Evolutionary conservation across 441 rosid species (phyloP).

Genomic region (Gossypium schwendimanii): DNA sequence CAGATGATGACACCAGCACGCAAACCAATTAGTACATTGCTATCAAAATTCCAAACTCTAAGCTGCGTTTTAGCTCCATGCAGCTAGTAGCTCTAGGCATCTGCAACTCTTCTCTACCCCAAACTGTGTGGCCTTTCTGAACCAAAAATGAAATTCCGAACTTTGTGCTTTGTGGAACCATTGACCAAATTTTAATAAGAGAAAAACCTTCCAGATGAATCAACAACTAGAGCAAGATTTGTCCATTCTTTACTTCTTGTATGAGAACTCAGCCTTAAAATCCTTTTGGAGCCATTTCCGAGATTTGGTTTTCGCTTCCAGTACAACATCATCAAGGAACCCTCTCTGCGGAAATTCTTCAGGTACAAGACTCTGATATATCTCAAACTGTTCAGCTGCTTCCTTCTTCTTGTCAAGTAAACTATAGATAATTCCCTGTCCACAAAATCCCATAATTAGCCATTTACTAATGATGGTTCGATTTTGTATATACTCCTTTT

Average conservation of each 20-base stretch:
- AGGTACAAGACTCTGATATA: conserved; percentile 65
- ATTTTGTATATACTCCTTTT: background rate
- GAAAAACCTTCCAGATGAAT: background rate
- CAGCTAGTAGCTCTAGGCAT: background rate
- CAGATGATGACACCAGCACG: background rate
- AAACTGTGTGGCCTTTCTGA: background rate
- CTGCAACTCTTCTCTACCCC: background rate
- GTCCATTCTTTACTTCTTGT: conserved; percentile 20
- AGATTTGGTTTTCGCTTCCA: conserved; percentile 59
- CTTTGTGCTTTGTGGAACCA: background rate
- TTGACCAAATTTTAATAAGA: background rate
- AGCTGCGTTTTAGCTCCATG: background rate
- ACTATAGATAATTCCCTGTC: conserved; percentile 80
- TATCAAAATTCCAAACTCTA: background rate
- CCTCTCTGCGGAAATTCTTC: conserved; percentile 78
- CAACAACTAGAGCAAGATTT: background rate
- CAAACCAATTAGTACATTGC: background rate
- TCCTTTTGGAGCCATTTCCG: conserved; percentile 44
- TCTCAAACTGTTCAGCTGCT: conserved; percentile 76
- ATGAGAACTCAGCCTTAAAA: conserved; percentile 41
- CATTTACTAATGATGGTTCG: background rate
- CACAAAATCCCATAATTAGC: conserved; percentile 13
- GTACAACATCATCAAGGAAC: conserved; percentile 67
- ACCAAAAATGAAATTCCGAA: background rate
- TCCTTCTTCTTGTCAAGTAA: conserved; percentile 61